Conservation (phyloP, 108 stramenopile genomes). For the Pseudonitzschia delicatissima region DNA sequence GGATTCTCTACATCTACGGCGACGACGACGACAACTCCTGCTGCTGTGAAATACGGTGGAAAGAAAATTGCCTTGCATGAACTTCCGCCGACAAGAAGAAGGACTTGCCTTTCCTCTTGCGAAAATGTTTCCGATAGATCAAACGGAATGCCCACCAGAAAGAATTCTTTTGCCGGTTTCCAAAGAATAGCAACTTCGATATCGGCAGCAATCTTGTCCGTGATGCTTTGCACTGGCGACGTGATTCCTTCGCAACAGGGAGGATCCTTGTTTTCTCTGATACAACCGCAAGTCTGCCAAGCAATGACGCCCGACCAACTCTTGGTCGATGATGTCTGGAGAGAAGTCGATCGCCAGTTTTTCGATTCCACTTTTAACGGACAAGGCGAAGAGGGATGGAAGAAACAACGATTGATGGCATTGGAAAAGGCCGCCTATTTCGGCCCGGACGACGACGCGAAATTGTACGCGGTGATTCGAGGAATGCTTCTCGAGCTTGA, state of each 20-base stretch:
- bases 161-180: too few species aligned
- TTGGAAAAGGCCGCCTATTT: slow-evolving; percentile 35
- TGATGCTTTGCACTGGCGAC: neutral
- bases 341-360: slow-evolving; percentile 45
- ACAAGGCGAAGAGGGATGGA: slow-evolving; percentile 54
- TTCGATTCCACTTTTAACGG: slow-evolving; percentile 53
- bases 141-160: too few species aligned
- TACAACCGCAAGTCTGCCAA: neutral
- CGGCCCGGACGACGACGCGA: slow-evolving; percentile 49
- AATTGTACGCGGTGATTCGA: slow-evolving; percentile 32
- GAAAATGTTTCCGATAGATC: too few species aligned
- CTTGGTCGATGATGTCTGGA: slow-evolving; percentile 56
- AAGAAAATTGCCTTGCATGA: too few species aligned
- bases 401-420: slow-evolving; percentile 29
- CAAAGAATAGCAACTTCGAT: too few species aligned
- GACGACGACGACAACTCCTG: too few species aligned
- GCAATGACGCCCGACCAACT: slow-evolving; percentile 50
- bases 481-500: slow-evolving; percentile 39
- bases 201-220: slow-evolving; percentile 1
- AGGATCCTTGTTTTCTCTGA: too few species aligned
- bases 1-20: too few species aligned
- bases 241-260: neutral
- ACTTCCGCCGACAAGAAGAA: too few species aligned
- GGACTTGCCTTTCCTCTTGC: too few species aligned
- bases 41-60: too few species aligned